These are phyloP conservation scores for Cercophora scortea DNA, from an alignment of 495 filamentous ascomycete genomes.

Conservation along the genomic window DNA sequence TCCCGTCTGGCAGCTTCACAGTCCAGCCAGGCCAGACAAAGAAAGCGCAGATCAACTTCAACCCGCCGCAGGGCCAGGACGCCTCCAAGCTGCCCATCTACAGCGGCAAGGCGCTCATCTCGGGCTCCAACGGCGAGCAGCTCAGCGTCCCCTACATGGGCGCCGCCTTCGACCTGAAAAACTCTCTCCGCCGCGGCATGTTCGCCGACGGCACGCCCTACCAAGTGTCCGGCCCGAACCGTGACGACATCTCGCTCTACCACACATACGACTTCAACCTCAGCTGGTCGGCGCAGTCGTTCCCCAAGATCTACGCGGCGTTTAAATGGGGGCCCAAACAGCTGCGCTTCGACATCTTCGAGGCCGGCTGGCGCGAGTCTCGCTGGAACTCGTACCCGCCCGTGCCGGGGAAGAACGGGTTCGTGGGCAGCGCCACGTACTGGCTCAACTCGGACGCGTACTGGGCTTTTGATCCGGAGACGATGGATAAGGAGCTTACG, in stretches of 20 bases:
- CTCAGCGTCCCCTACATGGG: conserved; percentile 24
- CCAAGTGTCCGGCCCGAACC: conserved; percentile 7
- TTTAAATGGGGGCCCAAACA: conserved; percentile 23
- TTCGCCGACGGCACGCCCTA: conserved; percentile 6
- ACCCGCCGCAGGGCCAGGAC: conserved; percentile 13
- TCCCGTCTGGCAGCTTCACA: conserved; percentile 3
- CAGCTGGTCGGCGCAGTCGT: conserved; percentile 6
- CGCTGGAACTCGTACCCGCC: conserved; percentile 26
- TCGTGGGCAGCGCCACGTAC: conserved; percentile 24
- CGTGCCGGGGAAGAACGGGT: conserved; percentile 22
- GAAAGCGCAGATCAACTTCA: conserved; percentile 20
- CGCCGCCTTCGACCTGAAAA: conserved; percentile 11
- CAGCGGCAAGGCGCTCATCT: conserved; percentile 28
- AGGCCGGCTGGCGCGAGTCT: conserved; percentile 14
- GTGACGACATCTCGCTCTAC: conserved; percentile 8
- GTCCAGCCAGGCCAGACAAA: conserved; percentile 16
- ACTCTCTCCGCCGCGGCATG: conserved; percentile 1
- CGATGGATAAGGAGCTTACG: conserved; percentile 14
- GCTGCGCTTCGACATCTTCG: conserved; percentile 24
- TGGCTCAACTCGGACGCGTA: conserved; percentile 9
- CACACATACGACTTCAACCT: conserved; percentile 24
- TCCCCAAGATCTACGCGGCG: conserved; percentile 13
- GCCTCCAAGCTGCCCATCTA: conserved; percentile 22
- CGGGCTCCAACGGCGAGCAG: conserved; percentile 21
- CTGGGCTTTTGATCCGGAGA: conserved; percentile 8